Evolutionary conservation across 2,329 filamentous ascomycete genomes (phyloP).

Genomic region (Arachnopeziza araneosa): DNA sequence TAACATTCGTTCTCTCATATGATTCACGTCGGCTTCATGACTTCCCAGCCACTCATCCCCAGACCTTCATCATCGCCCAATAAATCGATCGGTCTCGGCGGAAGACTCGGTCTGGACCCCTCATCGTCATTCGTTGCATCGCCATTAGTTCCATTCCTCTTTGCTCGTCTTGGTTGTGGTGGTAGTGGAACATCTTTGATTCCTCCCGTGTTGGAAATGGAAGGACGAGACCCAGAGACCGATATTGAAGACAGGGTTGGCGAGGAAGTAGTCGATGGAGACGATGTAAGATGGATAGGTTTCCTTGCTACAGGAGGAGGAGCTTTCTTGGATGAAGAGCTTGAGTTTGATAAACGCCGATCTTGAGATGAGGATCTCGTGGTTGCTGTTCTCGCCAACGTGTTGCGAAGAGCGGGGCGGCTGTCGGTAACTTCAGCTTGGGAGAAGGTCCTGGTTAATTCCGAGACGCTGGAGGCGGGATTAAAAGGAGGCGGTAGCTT

Average conservation of each 20-base stretch:
- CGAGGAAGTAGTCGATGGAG: constrained; percentile 15
- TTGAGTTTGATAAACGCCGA: constrained; percentile 25
- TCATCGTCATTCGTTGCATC: constrained; percentile 18
- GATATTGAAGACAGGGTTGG: constrained; percentile 17
- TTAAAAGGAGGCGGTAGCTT: constrained; percentile 29
- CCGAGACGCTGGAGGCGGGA: constrained; percentile 9
- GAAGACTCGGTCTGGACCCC: constrained; percentile 22
- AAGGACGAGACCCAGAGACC: constrained; percentile 8
- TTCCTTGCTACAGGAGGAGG: constrained; percentile 30
- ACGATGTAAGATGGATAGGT: constrained; percentile 27
- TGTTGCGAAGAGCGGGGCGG: constrained; percentile 11
- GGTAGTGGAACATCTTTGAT: constrained; percentile 14
- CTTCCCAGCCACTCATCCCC: constrained; percentile 24
- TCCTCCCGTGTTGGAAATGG: not conserved
- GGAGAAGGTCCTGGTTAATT: constrained; percentile 15
- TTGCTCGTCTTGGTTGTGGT: constrained; percentile 23
- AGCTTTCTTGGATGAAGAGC: constrained; percentile 24
- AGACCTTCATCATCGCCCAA: constrained; percentile 22
- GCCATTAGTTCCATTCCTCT: constrained; percentile 4
- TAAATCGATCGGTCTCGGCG: constrained; percentile 24
- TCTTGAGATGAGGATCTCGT: constrained; percentile 12
- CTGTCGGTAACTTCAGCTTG: not conserved
- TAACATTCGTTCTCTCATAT: not conserved
- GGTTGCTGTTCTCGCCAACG: constrained; percentile 1
- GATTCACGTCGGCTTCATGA: constrained; percentile 21